phyloP scores from a whole-genome alignment of 495 filamentous ascomycete species.

The Aspergillus sparsus region DNA sequence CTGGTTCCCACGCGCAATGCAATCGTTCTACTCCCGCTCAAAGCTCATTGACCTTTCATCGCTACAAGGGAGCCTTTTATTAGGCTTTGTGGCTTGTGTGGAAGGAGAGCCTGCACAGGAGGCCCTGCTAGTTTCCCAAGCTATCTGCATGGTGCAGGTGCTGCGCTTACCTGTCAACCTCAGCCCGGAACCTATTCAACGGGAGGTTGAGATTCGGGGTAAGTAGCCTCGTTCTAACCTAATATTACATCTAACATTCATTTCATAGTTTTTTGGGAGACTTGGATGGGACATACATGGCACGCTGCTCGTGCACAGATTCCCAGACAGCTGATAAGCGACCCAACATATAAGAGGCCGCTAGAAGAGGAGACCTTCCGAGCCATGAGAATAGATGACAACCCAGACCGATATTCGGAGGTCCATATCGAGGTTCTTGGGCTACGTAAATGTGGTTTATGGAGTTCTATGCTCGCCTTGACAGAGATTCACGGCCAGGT shows the following conservation, averaged over 20 bases:
- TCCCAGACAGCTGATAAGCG: background rate
- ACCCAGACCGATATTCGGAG: slow-evolving; percentile 6
- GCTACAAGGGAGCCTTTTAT: slow-evolving; percentile 5
- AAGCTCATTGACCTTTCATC: slow-evolving; percentile 9
- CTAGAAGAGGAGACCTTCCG: slow-evolving; percentile 11
- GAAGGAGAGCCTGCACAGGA: slow-evolving; percentile 11
- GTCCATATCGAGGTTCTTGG: slow-evolving; percentile 7
- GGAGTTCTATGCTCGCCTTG: slow-evolving; percentile 13
- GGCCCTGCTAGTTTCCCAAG: slow-evolving; percentile 9
- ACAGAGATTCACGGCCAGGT: slow-evolving; percentile 8
- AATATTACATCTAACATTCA: background rate
- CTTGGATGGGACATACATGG: slow-evolving; percentile 13
- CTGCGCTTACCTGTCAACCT: slow-evolving; percentile 7
- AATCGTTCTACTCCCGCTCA: slow-evolving; percentile 1
- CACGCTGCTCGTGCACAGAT: slow-evolving; percentile 7
- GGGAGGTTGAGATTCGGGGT: slow-evolving; percentile 15
- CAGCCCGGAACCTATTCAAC: slow-evolving; percentile 6
- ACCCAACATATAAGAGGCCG: background rate
- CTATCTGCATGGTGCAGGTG: slow-evolving; percentile 11
- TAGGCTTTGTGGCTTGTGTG: slow-evolving; percentile 2
- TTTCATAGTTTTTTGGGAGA: slow-evolving; percentile 4
- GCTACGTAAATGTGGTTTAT: slow-evolving; percentile 5
- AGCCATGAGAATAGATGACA: background rate
- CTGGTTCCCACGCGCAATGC: slow-evolving; percentile 5
- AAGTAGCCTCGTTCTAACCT: background rate